A percentile compares a stretch with the other conserved stretches of the same genome.
phyloP scores from a whole-genome alignment of 495 filamentous ascomycete species.

The Trichoderma parareesei region DNA sequence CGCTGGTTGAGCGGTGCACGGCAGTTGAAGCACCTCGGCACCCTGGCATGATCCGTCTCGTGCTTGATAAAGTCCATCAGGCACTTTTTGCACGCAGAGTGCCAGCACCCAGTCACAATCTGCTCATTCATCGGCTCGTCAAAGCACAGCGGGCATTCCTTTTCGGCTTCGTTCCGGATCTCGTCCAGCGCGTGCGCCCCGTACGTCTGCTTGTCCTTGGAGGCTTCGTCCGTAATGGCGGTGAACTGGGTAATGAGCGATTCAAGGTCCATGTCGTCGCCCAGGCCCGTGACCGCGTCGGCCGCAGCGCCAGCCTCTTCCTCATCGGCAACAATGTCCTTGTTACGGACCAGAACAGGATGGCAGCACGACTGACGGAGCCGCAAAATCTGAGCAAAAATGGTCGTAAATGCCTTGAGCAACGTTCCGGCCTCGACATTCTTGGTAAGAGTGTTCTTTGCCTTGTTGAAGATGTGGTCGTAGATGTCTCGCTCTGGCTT shows the following conservation, averaged over 20 bases:
- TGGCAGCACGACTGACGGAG: constrained; percentile 94
- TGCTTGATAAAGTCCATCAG: constrained; percentile 78
- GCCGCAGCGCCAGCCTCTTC: constrained; percentile 73
- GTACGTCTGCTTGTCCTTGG: constrained; percentile 56
- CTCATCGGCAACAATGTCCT: constrained; percentile 77
- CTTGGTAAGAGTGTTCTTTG: constrained; percentile 71
- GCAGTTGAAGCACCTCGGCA: constrained; percentile 82
- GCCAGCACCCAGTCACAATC: constrained; percentile 92
- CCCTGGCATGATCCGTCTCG: constrained; percentile 63
- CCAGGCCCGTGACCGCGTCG: constrained; percentile 69
- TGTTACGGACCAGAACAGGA: constrained; percentile 78
- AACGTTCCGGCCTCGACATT: constrained; percentile 88
- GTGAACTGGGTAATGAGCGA: constrained; percentile 78
- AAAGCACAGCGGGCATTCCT: constrained; percentile 89
- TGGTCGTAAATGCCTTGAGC: constrained; percentile 87
- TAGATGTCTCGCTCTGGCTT: constrained; percentile 83
- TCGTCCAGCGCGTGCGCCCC: constrained; percentile 80
- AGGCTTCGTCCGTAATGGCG: constrained; percentile 54
- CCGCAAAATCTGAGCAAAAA: constrained; percentile 92
- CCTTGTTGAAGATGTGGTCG: constrained; percentile 74
- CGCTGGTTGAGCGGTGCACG: constrained; percentile 70
- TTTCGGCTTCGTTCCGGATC: constrained; percentile 78
- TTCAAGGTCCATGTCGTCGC: constrained; percentile 94
- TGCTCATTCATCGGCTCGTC: constrained; percentile 94
- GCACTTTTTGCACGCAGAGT: constrained; percentile 91